Base-by-base conservation (phyloP, 2,329 filamentous ascomycete genomes). In the Endoconidiophora laricicola region DNA sequence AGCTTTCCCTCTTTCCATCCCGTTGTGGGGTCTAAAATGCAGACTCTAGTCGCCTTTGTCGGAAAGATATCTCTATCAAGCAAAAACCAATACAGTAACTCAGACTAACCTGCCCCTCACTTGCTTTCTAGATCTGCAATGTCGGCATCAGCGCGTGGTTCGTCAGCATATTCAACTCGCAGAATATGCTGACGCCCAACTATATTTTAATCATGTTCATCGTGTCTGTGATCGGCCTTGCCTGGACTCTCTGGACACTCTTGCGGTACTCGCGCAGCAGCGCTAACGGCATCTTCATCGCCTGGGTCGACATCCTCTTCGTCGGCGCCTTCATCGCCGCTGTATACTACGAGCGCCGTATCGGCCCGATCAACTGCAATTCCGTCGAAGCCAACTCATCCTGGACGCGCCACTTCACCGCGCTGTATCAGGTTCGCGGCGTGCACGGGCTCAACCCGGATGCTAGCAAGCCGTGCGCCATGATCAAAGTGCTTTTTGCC, bases 401-500 rank as follows among this genome's bases (percentile, higher is more conserved):
- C 2, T 78, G 78, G 63, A 73, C 72, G 57, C 61, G 75, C 48
- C 70, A 71, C 45, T 69, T 87, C 41, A 81, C 81, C 10, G 68
- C 73, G 10, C 75, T 85, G 54, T 73, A 76, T 26, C 69, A 65
- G 55, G 75, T 75, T 41, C 67, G 65, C 26, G 63, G 73, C 36
- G 47, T 53, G 2, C 70, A 70, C 44, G 66, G 65, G 47, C 71
- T 77, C 52, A 63, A 71, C 40, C 60, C 79, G 39, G 64, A 72
- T 48, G 64, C 79, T 37, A 72, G 85, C 64, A 90, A 90, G 71
- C 77, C 78, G 4, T 96, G 90, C 66, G 76, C 82, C 46, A 91
- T 95, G 86, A 76, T 94, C 60, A 96, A 95, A 74, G 83, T 88
- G 1, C 74, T 72, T 57, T 96, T 86, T 66, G 90, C 86, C 2